Percentiles rank a stretch among this genome's conserved stretches.
These are phyloP conservation scores for Calonectria pteridis DNA, from an alignment of 2,329 filamentous ascomycete genomes.

Conservation along the genomic window DNA sequence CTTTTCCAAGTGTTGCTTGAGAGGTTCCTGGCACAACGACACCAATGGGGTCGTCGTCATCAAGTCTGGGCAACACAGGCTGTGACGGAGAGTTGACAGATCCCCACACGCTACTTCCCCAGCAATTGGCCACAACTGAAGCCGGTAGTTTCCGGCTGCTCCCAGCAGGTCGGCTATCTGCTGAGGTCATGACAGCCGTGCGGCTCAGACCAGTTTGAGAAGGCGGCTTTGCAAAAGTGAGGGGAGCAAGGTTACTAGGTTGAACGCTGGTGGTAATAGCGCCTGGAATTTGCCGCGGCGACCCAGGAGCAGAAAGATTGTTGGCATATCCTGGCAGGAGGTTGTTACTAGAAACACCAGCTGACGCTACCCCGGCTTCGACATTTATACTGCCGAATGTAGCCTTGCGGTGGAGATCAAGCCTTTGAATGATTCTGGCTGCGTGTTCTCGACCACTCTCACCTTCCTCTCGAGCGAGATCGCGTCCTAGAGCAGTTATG, in stretches of 20 bases:
- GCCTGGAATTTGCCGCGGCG: constrained; percentile 45
- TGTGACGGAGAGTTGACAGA: constrained; percentile 44
- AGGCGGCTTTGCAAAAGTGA: constrained; percentile 86
- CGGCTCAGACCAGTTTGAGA: constrained; percentile 88
- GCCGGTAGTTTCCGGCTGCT: constrained; percentile 80
- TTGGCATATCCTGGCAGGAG: constrained; percentile 73
- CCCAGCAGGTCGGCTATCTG: constrained; percentile 78
- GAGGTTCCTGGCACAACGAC: constrained; percentile 52
- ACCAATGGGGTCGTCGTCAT: constrained; percentile 57
- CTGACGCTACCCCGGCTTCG: constrained; percentile 67
- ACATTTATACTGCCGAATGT: constrained; percentile 63
- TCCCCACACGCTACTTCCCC: constrained; percentile 88
- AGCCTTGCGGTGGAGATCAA: constrained; percentile 88
- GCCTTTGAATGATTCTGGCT: constrained; percentile 89
- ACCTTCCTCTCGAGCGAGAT: constrained; percentile 73
- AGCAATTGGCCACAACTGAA: constrained; percentile 91
- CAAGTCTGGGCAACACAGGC: constrained; percentile 48
- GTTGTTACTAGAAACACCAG: constrained; percentile 84
- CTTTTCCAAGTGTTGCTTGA: constrained; percentile 45
- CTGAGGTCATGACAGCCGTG: constrained; percentile 83
- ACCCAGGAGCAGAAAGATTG: constrained; percentile 46
- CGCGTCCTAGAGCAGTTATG: constrained; percentile 64
- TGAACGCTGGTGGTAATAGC: constrained; percentile 58
- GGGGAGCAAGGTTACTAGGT: constrained; percentile 79
- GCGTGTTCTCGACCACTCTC: constrained; percentile 85